These are phyloP conservation scores for Capsicum rhomboideum DNA, from an alignment of 257 asterid species.

Conservation along the genomic window DNA sequence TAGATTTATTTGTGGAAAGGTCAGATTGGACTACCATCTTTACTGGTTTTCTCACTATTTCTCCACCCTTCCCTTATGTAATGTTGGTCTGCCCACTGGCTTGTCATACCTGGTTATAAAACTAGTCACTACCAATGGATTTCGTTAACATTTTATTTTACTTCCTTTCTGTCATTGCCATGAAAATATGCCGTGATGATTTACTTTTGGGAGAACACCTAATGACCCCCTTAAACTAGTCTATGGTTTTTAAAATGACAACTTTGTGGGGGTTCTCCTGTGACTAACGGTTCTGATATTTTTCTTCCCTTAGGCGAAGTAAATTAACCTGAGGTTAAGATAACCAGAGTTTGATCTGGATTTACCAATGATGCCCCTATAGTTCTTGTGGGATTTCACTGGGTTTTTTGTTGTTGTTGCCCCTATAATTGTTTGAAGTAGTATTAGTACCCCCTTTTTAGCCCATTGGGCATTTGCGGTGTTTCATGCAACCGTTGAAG, in stretches of 20 bases:
- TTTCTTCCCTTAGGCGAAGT: not conserved
- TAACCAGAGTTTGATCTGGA: not conserved
- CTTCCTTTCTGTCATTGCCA: not conserved
- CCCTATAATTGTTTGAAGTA: not conserved
- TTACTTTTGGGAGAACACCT: not conserved
- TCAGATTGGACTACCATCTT: conserved; percentile 15
- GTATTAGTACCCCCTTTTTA: not conserved
- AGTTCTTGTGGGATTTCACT: not conserved
- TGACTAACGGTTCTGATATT: not conserved
- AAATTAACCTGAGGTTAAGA: not conserved
- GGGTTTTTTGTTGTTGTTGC: not conserved
- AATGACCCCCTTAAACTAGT: not conserved
- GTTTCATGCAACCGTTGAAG: not conserved
- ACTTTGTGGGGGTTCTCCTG: not conserved
- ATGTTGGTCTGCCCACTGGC: not conserved
- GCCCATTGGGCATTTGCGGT: not conserved
- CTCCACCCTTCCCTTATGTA: not conserved
- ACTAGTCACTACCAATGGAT: not conserved
- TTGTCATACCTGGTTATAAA: not conserved
- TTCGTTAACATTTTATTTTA: not conserved
- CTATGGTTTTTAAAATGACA: not conserved
- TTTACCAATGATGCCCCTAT: not conserved
- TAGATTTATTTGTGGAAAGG: conserved; percentile 95
- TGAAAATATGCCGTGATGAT: not conserved
- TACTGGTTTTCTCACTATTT: conserved; percentile 1